Evolutionary conservation across 257 asterid species (phyloP).

Genomic region (Parsonsia alboflavescens): DNA sequence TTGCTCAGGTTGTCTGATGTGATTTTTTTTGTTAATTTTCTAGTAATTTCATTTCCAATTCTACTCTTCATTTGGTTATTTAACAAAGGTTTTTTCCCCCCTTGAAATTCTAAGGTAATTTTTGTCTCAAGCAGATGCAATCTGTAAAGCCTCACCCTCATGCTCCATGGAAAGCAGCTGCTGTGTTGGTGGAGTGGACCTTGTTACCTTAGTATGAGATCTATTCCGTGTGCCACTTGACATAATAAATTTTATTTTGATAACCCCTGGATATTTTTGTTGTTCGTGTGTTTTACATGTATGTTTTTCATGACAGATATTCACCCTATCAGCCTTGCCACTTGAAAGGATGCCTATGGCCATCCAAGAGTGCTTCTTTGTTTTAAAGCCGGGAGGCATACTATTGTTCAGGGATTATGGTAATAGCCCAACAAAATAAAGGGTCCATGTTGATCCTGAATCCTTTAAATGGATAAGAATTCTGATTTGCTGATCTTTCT

Average conservation of each 20-base stretch:
- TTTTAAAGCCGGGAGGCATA: constrained; percentile 80
- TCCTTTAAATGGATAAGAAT: not conserved
- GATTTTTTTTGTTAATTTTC: constrained; percentile 12
- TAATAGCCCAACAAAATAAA: constrained; percentile 27
- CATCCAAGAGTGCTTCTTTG: constrained; percentile 60
- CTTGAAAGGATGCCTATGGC: constrained; percentile 61
- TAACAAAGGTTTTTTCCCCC: not conserved
- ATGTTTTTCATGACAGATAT: constrained; percentile 50
- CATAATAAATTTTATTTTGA: not conserved
- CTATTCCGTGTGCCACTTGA: not conserved
- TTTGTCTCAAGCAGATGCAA: constrained; percentile 33
- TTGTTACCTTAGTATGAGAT: constrained; percentile 64
- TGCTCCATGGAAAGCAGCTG: constrained; percentile 34
- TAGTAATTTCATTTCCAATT: not conserved
- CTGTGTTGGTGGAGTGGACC: constrained; percentile 80
- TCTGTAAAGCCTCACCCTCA: constrained; percentile 8
- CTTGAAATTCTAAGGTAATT: not conserved
- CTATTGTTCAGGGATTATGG: constrained; percentile 92
- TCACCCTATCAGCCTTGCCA: constrained; percentile 85
- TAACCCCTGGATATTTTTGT: not conserved
- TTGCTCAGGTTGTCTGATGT: constrained; percentile 31
- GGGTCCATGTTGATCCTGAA: constrained; percentile 3
- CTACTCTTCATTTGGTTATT: not conserved
- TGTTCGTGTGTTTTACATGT: not conserved
- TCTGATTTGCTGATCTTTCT: not conserved